Percentiles rank a stretch among this genome's conserved stretches.
Evolutionary conservation across 345 rosid genomes (phyloP).

Genomic region (thale cress (Arabidopsis thaliana)): TAIR10.1 NC_003071.7:14038001-14038500

Average conservation of each 20-base stretch:
- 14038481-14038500: slow-evolving; percentile 49
- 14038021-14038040: slow-evolving; percentile 20
- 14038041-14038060: slow-evolving; percentile 84
- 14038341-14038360: slow-evolving; percentile 79
- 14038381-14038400: slow-evolving; percentile 72
- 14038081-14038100: slow-evolving; percentile 96
- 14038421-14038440: slow-evolving; percentile 34
- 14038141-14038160: slow-evolving; percentile 99
- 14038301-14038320: slow-evolving; percentile 87
- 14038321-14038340: slow-evolving; percentile 82
- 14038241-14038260: slow-evolving; percentile 96
- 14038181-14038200: slow-evolving; percentile 87
- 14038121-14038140: slow-evolving; percentile 92
- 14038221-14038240: slow-evolving; percentile 80
- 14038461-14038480: not conserved
- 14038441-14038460: slow-evolving; percentile 17
- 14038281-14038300: slow-evolving; percentile 84
- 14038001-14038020: not conserved
- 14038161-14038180: slow-evolving; percentile 79
- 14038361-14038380: slow-evolving; percentile 63
- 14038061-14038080: slow-evolving; percentile 94
- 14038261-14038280: slow-evolving; percentile 97
- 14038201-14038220: slow-evolving; percentile 85
- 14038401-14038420: slow-evolving; percentile 89
- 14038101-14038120: slow-evolving; percentile 91